These are phyloP conservation scores for Beauveria sp. DNA, from an alignment of 2,329 filamentous ascomycete species.

Conservation along the genomic window DNA sequence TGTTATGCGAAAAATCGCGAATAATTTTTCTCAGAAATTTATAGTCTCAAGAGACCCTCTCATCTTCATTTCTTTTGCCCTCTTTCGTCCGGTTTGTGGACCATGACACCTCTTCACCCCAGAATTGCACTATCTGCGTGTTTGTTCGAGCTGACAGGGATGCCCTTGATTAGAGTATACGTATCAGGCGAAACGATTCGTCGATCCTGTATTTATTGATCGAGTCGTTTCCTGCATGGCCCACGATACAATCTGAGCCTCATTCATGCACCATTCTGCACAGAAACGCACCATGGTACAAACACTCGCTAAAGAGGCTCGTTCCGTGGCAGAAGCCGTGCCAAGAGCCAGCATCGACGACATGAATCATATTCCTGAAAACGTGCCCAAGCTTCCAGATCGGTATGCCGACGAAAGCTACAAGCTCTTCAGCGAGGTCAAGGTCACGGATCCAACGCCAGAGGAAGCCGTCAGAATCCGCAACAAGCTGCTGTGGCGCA, in stretches of 20 bases:
- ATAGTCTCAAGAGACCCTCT: no score
- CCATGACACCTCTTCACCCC: neutral
- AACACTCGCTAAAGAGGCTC: neutral
- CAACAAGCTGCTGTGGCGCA: conserved; percentile 28
- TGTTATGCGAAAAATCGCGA: no score
- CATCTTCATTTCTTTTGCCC: no score
- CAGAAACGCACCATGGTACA: neutral
- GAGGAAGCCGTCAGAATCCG: conserved; percentile 24
- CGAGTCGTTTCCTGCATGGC: neutral
- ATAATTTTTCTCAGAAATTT: no score
- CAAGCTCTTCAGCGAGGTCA: conserved; percentile 30
- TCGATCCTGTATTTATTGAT: no score
- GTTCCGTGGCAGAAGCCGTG: neutral
- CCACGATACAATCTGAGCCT: neutral
- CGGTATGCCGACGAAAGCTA: conserved; percentile 34
- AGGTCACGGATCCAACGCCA: conserved; percentile 28
- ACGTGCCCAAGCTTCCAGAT: conserved; percentile 25
- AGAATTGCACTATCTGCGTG: neutral
- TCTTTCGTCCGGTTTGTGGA: no score
- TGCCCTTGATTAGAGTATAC: neutral
- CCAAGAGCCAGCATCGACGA: neutral
- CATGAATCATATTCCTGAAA: neutral
- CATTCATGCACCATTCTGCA: neutral
- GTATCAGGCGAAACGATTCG: neutral
- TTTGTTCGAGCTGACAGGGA: neutral